A percentile compares a stretch with the other conserved stretches of the same genome.
Conservation (phyloP, 495 filamentous ascomycete species). For the Bacidia gigantensis region DNA sequence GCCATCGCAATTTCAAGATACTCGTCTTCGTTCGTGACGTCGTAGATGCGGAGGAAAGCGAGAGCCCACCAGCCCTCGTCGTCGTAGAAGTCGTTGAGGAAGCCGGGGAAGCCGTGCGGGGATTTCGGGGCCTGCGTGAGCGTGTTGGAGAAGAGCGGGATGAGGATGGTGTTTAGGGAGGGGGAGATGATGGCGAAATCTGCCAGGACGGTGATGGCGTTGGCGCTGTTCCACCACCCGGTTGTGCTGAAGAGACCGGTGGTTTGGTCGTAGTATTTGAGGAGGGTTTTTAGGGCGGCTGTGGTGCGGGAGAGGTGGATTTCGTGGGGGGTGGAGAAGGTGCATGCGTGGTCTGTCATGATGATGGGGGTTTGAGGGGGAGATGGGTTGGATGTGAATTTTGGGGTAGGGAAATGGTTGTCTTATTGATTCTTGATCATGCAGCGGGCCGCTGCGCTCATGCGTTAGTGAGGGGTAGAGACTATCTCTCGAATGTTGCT, state of each 20-base stretch:
- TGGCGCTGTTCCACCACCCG: conserved; percentile 70
- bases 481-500: too few relatives aligned
- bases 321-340: too few relatives aligned
- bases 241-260: conserved; percentile 54
- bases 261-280: conserved; percentile 46
- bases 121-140: conserved; percentile 24
- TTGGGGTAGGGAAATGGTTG: too few relatives aligned
- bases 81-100: conserved; percentile 53
- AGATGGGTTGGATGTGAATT: too few relatives aligned
- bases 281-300: conserved; percentile 36
- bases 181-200: conserved; percentile 42
- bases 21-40: conserved; percentile 37
- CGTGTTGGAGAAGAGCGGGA: conserved; percentile 24
- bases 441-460: too few relatives aligned
- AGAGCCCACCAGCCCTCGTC: conserved; percentile 69
- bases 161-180: conserved; percentile 4
- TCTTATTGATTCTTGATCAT: too few relatives aligned
- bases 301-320: conserved; percentile 21
- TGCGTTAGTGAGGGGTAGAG: too few relatives aligned
- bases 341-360: too few relatives aligned
- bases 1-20: conserved; percentile 43
- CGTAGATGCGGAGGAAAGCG: conserved; percentile 50
- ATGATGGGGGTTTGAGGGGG: too few relatives aligned
- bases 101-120: conserved; percentile 29
- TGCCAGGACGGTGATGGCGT: conserved; percentile 47